Evolutionary conservation across 805 yeast genomes (phyloP).

Genomic region (Starmera dryadoides): DNA sequence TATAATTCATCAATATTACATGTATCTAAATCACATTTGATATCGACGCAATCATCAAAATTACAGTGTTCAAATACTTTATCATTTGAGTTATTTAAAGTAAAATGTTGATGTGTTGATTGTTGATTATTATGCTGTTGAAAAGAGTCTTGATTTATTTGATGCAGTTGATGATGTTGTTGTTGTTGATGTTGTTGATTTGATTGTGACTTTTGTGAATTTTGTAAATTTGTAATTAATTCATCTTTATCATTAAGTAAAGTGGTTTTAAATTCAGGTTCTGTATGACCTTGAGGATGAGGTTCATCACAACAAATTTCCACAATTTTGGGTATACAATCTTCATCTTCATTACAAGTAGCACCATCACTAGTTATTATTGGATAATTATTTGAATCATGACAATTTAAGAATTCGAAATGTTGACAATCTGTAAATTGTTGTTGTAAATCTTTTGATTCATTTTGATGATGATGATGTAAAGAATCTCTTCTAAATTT

Average conservation of each 20-base stretch:
- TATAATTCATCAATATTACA: conserved; percentile 26
- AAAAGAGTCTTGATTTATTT: too few relatives aligned
- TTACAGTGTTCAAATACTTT: conserved; percentile 12
- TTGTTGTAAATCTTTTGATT: conserved; percentile 4
- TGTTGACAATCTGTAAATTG: conserved; percentile 29
- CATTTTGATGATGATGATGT: conserved; percentile 14
- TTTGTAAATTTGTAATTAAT: not conserved
- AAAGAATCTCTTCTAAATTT: conserved; percentile 4
- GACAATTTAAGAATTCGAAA: conserved; percentile 34
- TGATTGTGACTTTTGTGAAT: not conserved
- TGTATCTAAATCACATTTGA: conserved; percentile 21
- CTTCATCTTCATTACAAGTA: conserved; percentile 18
- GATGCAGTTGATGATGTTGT: not conserved
- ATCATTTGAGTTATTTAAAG: conserved; percentile 4
- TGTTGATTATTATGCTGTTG: not conserved
- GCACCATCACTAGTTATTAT: conserved; percentile 10
- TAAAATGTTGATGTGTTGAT: not conserved
- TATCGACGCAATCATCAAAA: conserved; percentile 18
- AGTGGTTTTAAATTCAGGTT: not conserved
- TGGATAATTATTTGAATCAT: conserved; percentile 11
- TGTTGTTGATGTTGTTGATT: not conserved
- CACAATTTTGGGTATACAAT: conserved; percentile 30
- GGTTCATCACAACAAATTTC: conserved; percentile 34
- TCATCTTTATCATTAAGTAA: not conserved
- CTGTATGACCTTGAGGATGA: conserved; percentile 12